Evolutionary conservation across 495 filamentous ascomycete species (phyloP).

Genomic region (Hypoxylon subgilvum): DNA sequence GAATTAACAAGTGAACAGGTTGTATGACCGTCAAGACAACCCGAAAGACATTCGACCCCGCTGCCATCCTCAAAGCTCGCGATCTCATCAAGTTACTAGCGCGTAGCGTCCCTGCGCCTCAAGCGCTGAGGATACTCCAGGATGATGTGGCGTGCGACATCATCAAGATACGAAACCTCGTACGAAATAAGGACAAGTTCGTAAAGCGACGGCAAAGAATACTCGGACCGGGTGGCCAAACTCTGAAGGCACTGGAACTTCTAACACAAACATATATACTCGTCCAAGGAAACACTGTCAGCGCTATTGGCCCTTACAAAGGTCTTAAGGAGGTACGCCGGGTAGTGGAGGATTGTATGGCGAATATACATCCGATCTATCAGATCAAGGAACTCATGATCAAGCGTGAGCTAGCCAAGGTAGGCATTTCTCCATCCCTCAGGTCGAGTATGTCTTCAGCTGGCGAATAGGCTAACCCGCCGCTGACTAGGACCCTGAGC

Average conservation of each 20-base stretch:
- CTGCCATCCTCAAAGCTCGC: constrained; percentile 89
- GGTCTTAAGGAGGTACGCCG: constrained; percentile 91
- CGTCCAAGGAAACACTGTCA: constrained; percentile 96
- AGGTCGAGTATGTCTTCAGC: too few relatives aligned
- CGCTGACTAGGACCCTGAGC: constrained; percentile 85
- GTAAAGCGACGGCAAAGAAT: constrained; percentile 94
- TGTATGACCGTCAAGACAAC: constrained; percentile 97
- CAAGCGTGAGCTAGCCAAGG: constrained; percentile 96
- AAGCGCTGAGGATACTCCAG: constrained; percentile 91
- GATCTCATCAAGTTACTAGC: constrained; percentile 93
- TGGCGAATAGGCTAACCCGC: too few relatives aligned
- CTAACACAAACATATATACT: constrained; percentile 92
- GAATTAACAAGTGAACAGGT: background rate
- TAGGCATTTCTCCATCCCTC: too few relatives aligned
- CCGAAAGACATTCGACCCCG: constrained; percentile 91
- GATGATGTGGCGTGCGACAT: constrained; percentile 90
- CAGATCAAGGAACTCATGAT: constrained; percentile 99
- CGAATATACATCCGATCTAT: constrained; percentile 86
- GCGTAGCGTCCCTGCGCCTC: constrained; percentile 88
- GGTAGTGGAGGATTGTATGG: constrained; percentile 94
- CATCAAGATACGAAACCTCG: constrained; percentile 87
- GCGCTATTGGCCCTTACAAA: constrained; percentile 88
- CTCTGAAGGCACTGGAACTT: constrained; percentile 93
- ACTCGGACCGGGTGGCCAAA: constrained; percentile 67
- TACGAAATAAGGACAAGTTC: constrained; percentile 95